Conservation (phyloP, 2,329 filamentous ascomycete species). For the Stachybotrys elegans region DNA sequence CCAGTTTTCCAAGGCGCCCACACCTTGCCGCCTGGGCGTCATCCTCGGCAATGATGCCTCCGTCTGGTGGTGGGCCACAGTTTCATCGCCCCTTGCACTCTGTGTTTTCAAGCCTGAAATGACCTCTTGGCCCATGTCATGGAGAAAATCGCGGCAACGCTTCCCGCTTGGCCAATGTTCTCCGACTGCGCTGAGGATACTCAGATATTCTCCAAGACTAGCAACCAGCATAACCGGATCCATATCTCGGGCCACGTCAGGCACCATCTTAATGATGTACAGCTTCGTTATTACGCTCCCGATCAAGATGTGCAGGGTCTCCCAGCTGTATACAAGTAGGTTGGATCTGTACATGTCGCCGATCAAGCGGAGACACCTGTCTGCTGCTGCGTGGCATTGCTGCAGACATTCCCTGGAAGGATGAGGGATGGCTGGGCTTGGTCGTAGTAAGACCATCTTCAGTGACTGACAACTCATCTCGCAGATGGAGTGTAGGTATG, state of each 20-base stretch:
- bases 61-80: too few species aligned
- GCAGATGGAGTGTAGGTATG: slow-evolving; percentile 27
- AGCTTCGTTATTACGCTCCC: slow-evolving; percentile 44
- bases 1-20: too few species aligned
- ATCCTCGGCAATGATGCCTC: too few species aligned
- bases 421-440: slow-evolving; percentile 45
- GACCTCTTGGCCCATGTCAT: slow-evolving; percentile 26
- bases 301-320: slow-evolving; percentile 43
- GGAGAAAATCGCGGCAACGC: slow-evolving; percentile 37
- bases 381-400: slow-evolving; percentile 38
- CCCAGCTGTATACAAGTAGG: slow-evolving; percentile 40
- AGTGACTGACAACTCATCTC: slow-evolving; percentile 42
- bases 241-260: slow-evolving; percentile 30
- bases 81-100: too few species aligned
- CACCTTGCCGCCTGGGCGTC: too few species aligned
- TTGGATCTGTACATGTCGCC: slow-evolving; percentile 38
- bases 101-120: too few species aligned
- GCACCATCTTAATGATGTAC: slow-evolving; percentile 43
- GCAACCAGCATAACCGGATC: slow-evolving; percentile 33
- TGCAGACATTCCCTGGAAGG: slow-evolving; percentile 34
- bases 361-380: slow-evolving; percentile 33
- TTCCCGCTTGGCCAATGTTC: slow-evolving; percentile 49
- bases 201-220: slow-evolving; percentile 35
- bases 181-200: slow-evolving; percentile 43
- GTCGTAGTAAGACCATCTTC: slow-evolving; percentile 43